These are phyloP conservation scores for Tricholoma saponaceum DNA, from an alignment of 768 basidiomycete species.

Conservation along the genomic window DNA sequence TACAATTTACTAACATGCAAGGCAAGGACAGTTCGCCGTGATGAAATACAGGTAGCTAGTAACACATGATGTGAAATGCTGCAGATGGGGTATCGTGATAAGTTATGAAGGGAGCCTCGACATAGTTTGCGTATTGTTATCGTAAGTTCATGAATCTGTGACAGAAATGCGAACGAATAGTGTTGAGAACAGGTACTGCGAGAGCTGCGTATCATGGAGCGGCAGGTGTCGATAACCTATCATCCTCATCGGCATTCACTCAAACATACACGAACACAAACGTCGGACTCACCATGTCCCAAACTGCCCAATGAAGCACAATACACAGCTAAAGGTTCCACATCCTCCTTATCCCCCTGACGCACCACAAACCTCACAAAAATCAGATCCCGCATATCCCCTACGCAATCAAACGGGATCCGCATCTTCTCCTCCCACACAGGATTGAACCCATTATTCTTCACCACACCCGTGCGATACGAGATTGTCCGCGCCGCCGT, in stretches of 20 bases:
- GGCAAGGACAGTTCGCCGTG: no score
- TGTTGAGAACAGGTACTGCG: slow-evolving; percentile 90
- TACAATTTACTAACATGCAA: no score
- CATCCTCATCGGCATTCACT: slow-evolving; percentile 1
- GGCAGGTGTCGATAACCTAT: slow-evolving; percentile 92
- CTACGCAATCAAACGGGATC: slow-evolving; percentile 75
- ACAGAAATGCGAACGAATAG: slow-evolving; percentile 59
- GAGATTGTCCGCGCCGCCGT: slow-evolving; percentile 43
- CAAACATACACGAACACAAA: slow-evolving; percentile 1
- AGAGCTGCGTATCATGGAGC: slow-evolving; percentile 83
- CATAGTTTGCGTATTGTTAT: neutral
- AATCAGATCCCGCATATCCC: slow-evolving; percentile 75
- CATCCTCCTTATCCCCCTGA: slow-evolving; percentile 58
- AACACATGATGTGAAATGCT: no score
- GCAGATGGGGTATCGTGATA: no score
- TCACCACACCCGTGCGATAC: slow-evolving; percentile 62
- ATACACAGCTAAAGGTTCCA: slow-evolving; percentile 70
- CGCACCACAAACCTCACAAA: slow-evolving; percentile 82
- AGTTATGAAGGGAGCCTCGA: neutral
- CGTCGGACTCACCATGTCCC: slow-evolving; percentile 51
- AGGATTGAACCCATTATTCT: slow-evolving; percentile 93
- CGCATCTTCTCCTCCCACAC: slow-evolving; percentile 74
- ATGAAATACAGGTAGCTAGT: no score
- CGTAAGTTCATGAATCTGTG: neutral
- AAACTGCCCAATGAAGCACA: slow-evolving; percentile 73